A percentile compares a stretch with the other conserved stretches of the same genome.
phyloP scores from a whole-genome alignment of 2,329 filamentous ascomycete genomes.

The Pseudocercospora pini-densiflorae region DNA sequence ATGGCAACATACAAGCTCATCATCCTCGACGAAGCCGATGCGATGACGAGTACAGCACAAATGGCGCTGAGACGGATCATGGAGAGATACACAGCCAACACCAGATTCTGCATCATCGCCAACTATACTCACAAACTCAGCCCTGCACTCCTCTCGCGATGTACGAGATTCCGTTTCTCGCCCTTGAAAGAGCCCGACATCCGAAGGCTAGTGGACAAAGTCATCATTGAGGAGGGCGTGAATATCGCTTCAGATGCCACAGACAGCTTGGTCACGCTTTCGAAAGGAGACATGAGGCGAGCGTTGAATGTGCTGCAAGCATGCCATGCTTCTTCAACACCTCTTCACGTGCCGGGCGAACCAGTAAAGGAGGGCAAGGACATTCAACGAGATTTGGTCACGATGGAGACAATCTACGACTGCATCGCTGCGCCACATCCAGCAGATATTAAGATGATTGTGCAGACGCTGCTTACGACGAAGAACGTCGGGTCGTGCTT shows the following conservation, averaged over 20 bases:
- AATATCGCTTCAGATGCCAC: constrained; percentile 81
- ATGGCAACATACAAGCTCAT: constrained; percentile 91
- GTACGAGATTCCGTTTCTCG: constrained; percentile 93
- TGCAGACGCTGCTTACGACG: constrained; percentile 80
- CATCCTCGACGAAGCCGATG: constrained; percentile 97
- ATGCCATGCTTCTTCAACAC: constrained; percentile 87
- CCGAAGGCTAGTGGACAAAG: constrained; percentile 80
- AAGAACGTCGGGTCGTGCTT: constrained; percentile 89
- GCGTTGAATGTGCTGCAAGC: constrained; percentile 95
- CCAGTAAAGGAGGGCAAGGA: constrained; percentile 55
- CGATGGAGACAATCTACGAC: constrained; percentile 90
- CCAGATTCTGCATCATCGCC: constrained; percentile 96
- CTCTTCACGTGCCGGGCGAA: constrained; percentile 55
- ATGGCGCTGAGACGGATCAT: constrained; percentile 97
- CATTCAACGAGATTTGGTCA: constrained; percentile 82
- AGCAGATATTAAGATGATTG: constrained; percentile 81
- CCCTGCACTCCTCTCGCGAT: constrained; percentile 87
- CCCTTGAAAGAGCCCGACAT: constrained; percentile 91
- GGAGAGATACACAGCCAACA: constrained; percentile 99
- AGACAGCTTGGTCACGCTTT: constrained; percentile 81
- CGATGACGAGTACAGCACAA: constrained; percentile 98
- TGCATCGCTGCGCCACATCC: constrained; percentile 96
- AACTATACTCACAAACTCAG: constrained; percentile 99
- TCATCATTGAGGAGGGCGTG: constrained; percentile 84
- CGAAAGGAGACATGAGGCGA: constrained; percentile 94